Evolutionary conservation across 306 rosid genomes (phyloP), one percentile per base, ranked within the genome.

Genomic region (Biancaea sappan): DNA sequence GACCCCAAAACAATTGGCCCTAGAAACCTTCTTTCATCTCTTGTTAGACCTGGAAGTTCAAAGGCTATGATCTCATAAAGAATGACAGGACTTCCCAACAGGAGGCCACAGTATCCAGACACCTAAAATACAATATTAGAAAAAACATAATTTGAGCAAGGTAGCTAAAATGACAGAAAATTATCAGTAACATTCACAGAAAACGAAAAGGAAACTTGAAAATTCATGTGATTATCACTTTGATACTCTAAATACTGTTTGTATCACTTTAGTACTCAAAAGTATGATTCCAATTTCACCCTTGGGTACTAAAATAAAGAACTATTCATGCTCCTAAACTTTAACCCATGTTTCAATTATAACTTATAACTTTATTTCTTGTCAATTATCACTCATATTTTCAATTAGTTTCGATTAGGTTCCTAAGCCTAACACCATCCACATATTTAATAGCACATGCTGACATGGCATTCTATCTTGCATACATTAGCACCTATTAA

Each of bases 51-150:
- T 19, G 98, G 98, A 77, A 93, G 87, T 74, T 91, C 81, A 79
- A 91, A 93, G 44, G 94, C 94, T 80, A 93, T 93, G 46, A 93
- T 76, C 88, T 93, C 98, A 15, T 93, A 93, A n/a, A 93, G 87
- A 72, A 93, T 85, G 75, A 93, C 5, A 24, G 98, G 98, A 80
- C 97, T 93, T 82, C 96, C 98, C 53, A 91, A 52, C 48, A 93
- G 93, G 58, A 93, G 84, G 75, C 98, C 98, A 72, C 96, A 93
- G 69, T 91, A 93, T 51, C 98, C 98, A 62, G 98, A 93, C 53
- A 93, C 98, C 98, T 93, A 86, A 76, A 82, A 53, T 35, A 70
- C 63, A 77, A 12, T 34, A 77, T 38, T 50, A 69, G 54, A 75
- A 74, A 16, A 54, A 48, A 64, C 77, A 57, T 53, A 56, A 51